A percentile compares a stretch with the other conserved stretches of the same genome.
Evolutionary conservation across 1,139 yeast species (phyloP).

Genomic region (Nakaseomyces delphensis): DNA sequence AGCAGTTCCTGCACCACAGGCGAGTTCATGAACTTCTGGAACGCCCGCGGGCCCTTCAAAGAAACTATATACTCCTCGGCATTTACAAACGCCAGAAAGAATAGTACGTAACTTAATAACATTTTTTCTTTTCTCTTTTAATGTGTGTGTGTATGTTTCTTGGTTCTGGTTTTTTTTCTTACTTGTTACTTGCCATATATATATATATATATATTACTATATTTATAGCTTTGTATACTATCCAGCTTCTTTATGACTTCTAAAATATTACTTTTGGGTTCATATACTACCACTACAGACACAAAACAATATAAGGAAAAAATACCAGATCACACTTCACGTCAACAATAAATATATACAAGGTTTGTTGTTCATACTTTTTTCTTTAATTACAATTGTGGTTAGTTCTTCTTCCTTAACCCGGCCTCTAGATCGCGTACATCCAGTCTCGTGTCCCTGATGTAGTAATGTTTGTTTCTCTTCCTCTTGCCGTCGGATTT

Average conservation of each 20-base stretch:
- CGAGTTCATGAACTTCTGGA: constrained; percentile 21
- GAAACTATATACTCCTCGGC: constrained; percentile 26
- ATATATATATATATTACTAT: too few species aligned
- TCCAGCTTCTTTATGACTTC: too few species aligned
- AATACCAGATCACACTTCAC: background rate
- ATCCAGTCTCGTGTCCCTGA: constrained; percentile 74
- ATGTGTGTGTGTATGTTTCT: too few species aligned
- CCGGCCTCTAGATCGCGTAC: constrained; percentile 63
- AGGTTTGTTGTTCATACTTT: background rate
- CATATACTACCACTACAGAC: too few species aligned
- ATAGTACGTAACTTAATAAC: background rate
- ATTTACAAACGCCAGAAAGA: background rate
- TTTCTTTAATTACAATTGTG: background rate
- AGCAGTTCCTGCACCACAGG: constrained; percentile 17
- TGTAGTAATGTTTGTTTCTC: constrained; percentile 80
- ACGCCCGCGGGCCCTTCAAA: constrained; percentile 21
- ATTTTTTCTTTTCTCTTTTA: background rate
- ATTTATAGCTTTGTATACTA: too few species aligned
- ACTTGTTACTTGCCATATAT: too few species aligned
- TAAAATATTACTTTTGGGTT: too few species aligned
- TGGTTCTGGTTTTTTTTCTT: background rate
- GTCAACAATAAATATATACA: background rate
- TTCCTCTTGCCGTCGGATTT: constrained; percentile 58
- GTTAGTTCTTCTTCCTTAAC: constrained; percentile 25
- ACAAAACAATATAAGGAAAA: constrained; percentile 1